phyloP scores from a whole-genome alignment of 2,329 filamentous ascomycete genomes.

The Claviceps sp. region DNA sequence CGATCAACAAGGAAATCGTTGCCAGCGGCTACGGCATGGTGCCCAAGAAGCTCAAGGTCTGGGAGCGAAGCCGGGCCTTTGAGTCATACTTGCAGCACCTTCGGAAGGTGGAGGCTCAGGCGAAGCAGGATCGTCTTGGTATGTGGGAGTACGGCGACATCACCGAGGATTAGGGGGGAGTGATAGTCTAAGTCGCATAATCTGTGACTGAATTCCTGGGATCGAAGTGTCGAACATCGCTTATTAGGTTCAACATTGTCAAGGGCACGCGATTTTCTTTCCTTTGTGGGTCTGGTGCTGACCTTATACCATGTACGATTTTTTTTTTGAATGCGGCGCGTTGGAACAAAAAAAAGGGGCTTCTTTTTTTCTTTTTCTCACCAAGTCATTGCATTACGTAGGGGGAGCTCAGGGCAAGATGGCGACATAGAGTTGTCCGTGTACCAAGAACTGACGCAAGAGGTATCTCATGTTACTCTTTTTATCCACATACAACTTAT shows the following conservation, averaged over 20 bases:
- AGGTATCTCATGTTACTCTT: not conserved
- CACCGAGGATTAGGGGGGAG: slow-evolving; percentile 59
- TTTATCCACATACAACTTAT: too few species aligned
- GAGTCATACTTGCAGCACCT: slow-evolving; percentile 58
- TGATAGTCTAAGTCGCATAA: not conserved
- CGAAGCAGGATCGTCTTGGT: slow-evolving; percentile 67
- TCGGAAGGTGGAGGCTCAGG: slow-evolving; percentile 59
- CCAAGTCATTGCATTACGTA: not conserved
- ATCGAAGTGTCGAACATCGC: too few species aligned
- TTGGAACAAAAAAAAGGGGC: not conserved
- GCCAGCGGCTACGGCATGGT: slow-evolving; percentile 80
- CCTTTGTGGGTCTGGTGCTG: not conserved
- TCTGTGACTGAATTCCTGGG: too few species aligned
- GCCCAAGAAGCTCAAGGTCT: slow-evolving; percentile 77
- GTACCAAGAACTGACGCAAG: slow-evolving; percentile 1
- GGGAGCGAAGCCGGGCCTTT: slow-evolving; percentile 64
- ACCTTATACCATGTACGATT: not conserved
- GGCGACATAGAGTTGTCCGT: not conserved
- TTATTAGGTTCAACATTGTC: too few species aligned
- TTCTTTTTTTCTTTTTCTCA: not conserved
- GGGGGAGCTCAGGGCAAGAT: not conserved
- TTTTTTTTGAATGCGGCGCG: not conserved
- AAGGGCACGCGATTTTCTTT: not conserved
- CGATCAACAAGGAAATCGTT: slow-evolving; percentile 80
- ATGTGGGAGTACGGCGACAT: slow-evolving; percentile 99